A percentile compares a stretch with the other conserved stretches of the same genome.
phyloP scores from a whole-genome alignment of 2,329 filamentous ascomycete genomes.

The Hymenoscyphus salicellus region DNA sequence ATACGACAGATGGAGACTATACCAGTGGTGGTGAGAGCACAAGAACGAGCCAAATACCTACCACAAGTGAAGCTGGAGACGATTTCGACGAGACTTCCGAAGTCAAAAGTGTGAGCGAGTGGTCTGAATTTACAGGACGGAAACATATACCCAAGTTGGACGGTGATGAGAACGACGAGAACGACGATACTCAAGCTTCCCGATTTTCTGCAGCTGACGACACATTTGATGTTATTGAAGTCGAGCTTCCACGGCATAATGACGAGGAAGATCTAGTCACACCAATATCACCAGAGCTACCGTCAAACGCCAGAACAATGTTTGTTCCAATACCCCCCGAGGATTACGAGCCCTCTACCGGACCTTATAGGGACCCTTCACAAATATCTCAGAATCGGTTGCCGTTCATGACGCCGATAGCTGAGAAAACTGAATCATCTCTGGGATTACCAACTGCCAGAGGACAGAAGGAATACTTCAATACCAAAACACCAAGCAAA shows the following conservation, averaged over 20 bases:
- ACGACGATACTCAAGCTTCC: constrained; percentile 39
- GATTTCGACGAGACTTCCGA: constrained; percentile 56
- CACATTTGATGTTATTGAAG: constrained; percentile 32
- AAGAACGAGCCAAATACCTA: constrained; percentile 68
- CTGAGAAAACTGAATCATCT: constrained; percentile 89
- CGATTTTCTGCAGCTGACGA: constrained; percentile 42
- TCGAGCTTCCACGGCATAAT: constrained; percentile 31
- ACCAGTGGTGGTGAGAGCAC: constrained; percentile 85
- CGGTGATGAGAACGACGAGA: constrained; percentile 27
- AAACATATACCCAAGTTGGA: constrained; percentile 61
- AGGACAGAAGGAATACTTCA: constrained; percentile 55
- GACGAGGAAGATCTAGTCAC: constrained; percentile 45
- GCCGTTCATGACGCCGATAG: constrained; percentile 98
- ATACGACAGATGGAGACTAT: constrained; percentile 68
- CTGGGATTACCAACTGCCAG: constrained; percentile 63
- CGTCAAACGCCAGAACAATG: constrained; percentile 48
- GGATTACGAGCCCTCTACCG: constrained; percentile 76
- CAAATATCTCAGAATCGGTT: constrained; percentile 84
- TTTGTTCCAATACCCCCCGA: constrained; percentile 82
- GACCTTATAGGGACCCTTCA: constrained; percentile 76
- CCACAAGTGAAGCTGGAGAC: constrained; percentile 63
- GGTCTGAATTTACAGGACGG: constrained; percentile 80
- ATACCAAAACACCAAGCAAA: constrained; percentile 75
- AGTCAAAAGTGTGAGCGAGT: constrained; percentile 69
- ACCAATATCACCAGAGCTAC: constrained; percentile 42